A percentile compares a stretch with the other conserved stretches of the same genome.
Conservation (phyloP, 2,329 filamentous ascomycete genomes). For the Dothiorella sarmentorum region DNA sequence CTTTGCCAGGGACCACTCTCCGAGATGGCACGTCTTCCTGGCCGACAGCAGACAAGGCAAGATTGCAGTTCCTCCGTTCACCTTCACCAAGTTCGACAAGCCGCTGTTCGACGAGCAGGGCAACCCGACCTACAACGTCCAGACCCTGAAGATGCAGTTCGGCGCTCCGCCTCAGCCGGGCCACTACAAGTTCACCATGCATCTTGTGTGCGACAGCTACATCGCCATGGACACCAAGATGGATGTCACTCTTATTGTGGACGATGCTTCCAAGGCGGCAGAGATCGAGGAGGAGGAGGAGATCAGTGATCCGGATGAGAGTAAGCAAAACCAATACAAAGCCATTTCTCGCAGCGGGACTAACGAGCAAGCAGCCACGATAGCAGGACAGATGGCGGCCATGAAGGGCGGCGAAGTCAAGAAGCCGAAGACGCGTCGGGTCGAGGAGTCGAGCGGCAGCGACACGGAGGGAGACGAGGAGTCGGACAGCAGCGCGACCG, state of each 20-base stretch:
- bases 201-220: constrained; percentile 91
- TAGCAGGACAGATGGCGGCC: constrained; percentile 86
- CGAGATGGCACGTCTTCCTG: constrained; percentile 91
- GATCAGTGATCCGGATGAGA: constrained; percentile 96
- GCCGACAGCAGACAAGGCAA: constrained; percentile 92
- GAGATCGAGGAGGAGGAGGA: constrained; percentile 84
- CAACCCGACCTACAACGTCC: constrained; percentile 88
- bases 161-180: constrained; percentile 52
- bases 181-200: constrained; percentile 91
- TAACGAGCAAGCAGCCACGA: constrained; percentile 61
- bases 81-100: constrained; percentile 90
- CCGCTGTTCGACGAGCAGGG: constrained; percentile 76
- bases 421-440: constrained; percentile 55
- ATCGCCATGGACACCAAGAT: constrained; percentile 89
- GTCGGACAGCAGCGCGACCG: constrained; percentile 50
- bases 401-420: constrained; percentile 68
- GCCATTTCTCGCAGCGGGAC: constrained; percentile 20
- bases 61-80: constrained; percentile 93
- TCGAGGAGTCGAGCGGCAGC: constrained; percentile 61
- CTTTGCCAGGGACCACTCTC: constrained; percentile 82
- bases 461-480: constrained; percentile 62
- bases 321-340: constrained; percentile 53
- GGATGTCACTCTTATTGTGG: constrained; percentile 84
- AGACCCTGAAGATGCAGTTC: constrained; percentile 86
- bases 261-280: constrained; percentile 81